Evolutionary conservation across 148 eudicot species (phyloP).

Genomic region (Dianthus caryophyllus): DNA sequence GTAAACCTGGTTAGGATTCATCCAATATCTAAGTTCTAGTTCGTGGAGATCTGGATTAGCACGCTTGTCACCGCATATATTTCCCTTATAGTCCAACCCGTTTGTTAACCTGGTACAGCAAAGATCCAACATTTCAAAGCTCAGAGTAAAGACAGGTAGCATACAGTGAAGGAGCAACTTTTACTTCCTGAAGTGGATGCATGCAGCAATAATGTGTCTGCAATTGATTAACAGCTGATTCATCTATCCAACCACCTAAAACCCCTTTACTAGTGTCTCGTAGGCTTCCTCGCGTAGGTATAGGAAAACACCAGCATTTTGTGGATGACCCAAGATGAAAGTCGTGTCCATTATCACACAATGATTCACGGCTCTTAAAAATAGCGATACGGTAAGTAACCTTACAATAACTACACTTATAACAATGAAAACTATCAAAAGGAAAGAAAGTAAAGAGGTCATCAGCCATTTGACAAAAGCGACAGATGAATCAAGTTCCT

Average conservation of each 20-base stretch:
- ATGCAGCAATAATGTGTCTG: background rate
- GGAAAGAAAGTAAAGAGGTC: too few species aligned
- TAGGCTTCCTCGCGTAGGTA: background rate
- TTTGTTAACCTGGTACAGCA: slow-evolving; percentile 53
- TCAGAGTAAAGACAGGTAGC: background rate
- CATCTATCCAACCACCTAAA: background rate
- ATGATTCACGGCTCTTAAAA: too few species aligned
- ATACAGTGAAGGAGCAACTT: background rate
- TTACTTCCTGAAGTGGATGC: background rate
- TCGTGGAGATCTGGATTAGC: slow-evolving; percentile 63
- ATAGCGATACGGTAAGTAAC: background rate
- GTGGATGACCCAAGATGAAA: too few species aligned
- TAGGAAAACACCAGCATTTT: too few species aligned
- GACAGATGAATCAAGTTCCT: too few species aligned
- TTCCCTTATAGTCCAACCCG: slow-evolving; percentile 93
- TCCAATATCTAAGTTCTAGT: slow-evolving; percentile 81
- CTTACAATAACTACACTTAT: background rate
- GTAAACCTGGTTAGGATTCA: slow-evolving; percentile 90
- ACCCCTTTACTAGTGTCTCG: background rate
- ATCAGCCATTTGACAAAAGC: too few species aligned
- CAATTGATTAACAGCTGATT: background rate
- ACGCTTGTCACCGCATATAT: slow-evolving; percentile 85
- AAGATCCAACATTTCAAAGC: slow-evolving; percentile 3
- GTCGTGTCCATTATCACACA: too few species aligned
- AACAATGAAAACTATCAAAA: background rate